Conservation (phyloP, 305 asterid genomes). For the Rubia tinctorum region DNA sequence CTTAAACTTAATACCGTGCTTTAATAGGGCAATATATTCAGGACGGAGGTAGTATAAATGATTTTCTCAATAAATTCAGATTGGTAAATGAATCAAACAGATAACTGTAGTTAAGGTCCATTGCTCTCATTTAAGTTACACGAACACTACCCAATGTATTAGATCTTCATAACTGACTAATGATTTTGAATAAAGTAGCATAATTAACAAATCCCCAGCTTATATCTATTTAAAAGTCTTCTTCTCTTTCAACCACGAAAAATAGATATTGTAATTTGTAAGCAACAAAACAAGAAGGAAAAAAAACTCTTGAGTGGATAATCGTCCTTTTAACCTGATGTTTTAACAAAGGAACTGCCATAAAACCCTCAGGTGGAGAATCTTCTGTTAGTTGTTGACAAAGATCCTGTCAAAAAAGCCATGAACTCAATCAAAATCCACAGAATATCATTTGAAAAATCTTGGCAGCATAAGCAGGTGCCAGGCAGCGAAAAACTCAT, state of each 20-base stretch:
- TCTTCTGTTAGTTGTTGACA: slow-evolving; percentile 86
- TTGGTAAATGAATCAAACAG: neutral
- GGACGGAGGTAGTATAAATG: neutral
- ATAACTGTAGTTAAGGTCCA: neutral
- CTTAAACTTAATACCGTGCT: neutral
- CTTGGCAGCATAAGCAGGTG: slow-evolving; percentile 6
- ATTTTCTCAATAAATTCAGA: neutral
- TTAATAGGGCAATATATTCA: neutral
- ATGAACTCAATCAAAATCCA: slow-evolving; percentile 14
- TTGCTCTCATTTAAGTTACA: neutral
- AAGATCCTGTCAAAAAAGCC: slow-evolving; percentile 72
- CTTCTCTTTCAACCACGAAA: neutral
- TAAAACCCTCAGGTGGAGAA: slow-evolving; percentile 70
- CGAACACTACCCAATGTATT: neutral
- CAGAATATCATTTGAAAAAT: slow-evolving; percentile 1
- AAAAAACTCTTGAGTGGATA: slow-evolving; percentile 8
- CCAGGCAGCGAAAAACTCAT: neutral
- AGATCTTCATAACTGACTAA: neutral
- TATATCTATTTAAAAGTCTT: neutral
- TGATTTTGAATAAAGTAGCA: neutral
- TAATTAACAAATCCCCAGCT: neutral
- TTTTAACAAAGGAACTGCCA: slow-evolving; percentile 82
- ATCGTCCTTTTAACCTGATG: slow-evolving; percentile 66
- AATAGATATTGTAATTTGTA: neutral
- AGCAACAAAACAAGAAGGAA: neutral